These are phyloP conservation scores for Coniosporium tulheliwenetii DNA, from an alignment of 2,329 filamentous ascomycete genomes.

Conservation along the genomic window DNA sequence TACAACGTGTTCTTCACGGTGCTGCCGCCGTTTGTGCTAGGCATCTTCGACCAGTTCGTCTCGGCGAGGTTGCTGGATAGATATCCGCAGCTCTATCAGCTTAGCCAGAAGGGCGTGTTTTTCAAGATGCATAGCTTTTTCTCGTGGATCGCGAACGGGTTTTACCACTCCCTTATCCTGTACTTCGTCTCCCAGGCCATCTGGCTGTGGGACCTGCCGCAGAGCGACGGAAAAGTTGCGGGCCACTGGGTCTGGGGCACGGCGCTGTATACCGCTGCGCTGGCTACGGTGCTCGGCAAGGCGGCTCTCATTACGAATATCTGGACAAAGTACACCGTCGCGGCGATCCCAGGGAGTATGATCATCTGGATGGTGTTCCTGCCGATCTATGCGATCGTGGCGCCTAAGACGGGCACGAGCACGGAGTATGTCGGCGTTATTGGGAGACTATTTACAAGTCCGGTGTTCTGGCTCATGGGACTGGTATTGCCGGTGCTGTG, in stretches of 20 bases:
- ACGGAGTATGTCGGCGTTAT: constrained; percentile 76
- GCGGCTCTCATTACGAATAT: constrained; percentile 89
- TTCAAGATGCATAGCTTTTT: constrained; percentile 88
- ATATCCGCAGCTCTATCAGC: constrained; percentile 87
- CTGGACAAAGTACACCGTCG: constrained; percentile 96
- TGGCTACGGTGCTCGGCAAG: constrained; percentile 87
- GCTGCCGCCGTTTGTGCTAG: constrained; percentile 80
- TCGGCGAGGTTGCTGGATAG: constrained; percentile 84
- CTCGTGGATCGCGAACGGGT: constrained; percentile 84
- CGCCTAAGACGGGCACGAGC: constrained; percentile 68
- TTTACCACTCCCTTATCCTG: constrained; percentile 89
- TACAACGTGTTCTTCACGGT: constrained; percentile 99
- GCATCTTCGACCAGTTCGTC: constrained; percentile 95
- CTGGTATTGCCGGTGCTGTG: constrained; percentile 66
- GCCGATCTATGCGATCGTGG: constrained; percentile 72
- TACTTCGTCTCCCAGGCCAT: constrained; percentile 74
- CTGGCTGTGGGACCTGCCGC: constrained; percentile 65
- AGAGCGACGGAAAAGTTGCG: constrained; percentile 63
- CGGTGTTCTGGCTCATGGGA: constrained; percentile 85
- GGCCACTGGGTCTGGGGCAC: constrained; percentile 99
- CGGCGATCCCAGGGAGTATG: constrained; percentile 90
- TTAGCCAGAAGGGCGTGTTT: constrained; percentile 85
- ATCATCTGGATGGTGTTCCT: constrained; percentile 83
- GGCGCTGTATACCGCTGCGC: constrained; percentile 82
- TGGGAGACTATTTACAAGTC: constrained; percentile 62